Evolutionary conservation across 768 basidiomycete species (phyloP).

Genomic region (Hortiboletus campestris): DNA sequence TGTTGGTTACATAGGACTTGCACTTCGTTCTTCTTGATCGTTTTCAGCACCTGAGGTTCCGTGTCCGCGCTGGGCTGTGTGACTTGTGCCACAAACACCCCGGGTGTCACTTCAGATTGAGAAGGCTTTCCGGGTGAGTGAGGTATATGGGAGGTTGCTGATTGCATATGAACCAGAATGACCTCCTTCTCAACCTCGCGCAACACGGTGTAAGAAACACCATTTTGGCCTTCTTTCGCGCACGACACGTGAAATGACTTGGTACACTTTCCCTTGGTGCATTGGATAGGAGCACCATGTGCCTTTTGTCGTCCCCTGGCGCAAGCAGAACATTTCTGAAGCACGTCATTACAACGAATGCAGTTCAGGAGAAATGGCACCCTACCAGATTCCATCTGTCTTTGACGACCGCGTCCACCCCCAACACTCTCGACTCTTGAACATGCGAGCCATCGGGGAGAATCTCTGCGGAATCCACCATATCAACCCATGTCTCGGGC

Average conservation of each 20-base stretch:
- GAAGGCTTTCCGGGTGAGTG: constrained; percentile 1
- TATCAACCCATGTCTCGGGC: constrained; percentile 92
- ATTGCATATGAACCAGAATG: constrained; percentile 50
- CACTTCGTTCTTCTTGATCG: constrained; percentile 70
- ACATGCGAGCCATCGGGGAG: constrained; percentile 31
- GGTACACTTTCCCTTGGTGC: constrained; percentile 90
- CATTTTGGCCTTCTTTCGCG: constrained; percentile 54
- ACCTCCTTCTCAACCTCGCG: constrained; percentile 81
- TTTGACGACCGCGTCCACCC: constrained; percentile 84
- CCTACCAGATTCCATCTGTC: constrained; percentile 91
- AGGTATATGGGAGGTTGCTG: constrained; percentile 6
- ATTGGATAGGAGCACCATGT: constrained; percentile 86
- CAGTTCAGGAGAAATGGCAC: constrained; percentile 6
- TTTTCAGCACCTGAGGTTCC: constrained; percentile 48
- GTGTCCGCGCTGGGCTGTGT: constrained; percentile 2
- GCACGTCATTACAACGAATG: not conserved
- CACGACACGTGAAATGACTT: constrained; percentile 94
- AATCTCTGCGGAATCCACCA: constrained; percentile 41
- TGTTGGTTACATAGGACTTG: constrained; percentile 83
- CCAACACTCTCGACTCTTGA: constrained; percentile 64
- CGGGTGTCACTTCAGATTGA: not conserved
- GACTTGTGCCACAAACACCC: not conserved
- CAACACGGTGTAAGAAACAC: constrained; percentile 60
- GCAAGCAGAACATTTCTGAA: constrained; percentile 91
- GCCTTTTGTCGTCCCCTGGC: constrained; percentile 60